Conservation (phyloP, 2,329 filamentous ascomycete genomes). For the Colletotrichum truncatum region DNA sequence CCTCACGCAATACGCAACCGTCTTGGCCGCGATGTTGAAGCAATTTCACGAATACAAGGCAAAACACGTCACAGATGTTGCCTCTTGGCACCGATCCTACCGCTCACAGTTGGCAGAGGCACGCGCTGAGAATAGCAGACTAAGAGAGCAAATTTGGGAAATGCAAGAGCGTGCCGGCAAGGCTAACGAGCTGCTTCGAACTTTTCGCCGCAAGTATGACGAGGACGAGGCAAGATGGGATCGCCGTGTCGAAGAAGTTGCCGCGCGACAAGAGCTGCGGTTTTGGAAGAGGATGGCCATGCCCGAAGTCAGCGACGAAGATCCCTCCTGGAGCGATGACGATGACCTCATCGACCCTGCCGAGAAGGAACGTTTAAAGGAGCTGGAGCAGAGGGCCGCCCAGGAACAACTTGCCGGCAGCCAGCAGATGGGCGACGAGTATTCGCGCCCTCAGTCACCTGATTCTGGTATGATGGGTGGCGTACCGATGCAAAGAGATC, state of each 20-base stretch:
- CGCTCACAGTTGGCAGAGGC: slow-evolving; percentile 71
- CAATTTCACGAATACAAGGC: slow-evolving; percentile 74
- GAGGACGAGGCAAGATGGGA: slow-evolving; percentile 65
- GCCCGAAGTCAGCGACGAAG: slow-evolving; percentile 67
- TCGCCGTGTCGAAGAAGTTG: slow-evolving; percentile 60
- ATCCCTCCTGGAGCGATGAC: slow-evolving; percentile 71
- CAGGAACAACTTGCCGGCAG: slow-evolving; percentile 46
- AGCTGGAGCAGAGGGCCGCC: slow-evolving; percentile 57
- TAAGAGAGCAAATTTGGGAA: slow-evolving; percentile 73
- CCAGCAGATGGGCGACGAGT: slow-evolving; percentile 44
- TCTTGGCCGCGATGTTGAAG: slow-evolving; percentile 65
- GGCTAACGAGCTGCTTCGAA: slow-evolving; percentile 66
- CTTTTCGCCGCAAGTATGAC: slow-evolving; percentile 65
- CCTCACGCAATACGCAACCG: slow-evolving; percentile 66
- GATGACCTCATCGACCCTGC: slow-evolving; percentile 70
- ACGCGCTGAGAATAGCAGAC: slow-evolving; percentile 68
- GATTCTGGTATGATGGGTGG: slow-evolving; percentile 45
- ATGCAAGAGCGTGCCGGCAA: slow-evolving; percentile 69
- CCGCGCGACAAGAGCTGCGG: slow-evolving; percentile 65
- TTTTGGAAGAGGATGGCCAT: slow-evolving; percentile 76
- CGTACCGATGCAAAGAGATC: slow-evolving; percentile 50
- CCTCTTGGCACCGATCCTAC: slow-evolving; percentile 73
- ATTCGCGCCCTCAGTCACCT: slow-evolving; percentile 38
- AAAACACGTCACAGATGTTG: slow-evolving; percentile 68
- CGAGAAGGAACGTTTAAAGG: slow-evolving; percentile 65